Conservation (phyloP, 2,329 filamentous ascomycete genomes). For the Achaetomium macrosporum region DNA sequence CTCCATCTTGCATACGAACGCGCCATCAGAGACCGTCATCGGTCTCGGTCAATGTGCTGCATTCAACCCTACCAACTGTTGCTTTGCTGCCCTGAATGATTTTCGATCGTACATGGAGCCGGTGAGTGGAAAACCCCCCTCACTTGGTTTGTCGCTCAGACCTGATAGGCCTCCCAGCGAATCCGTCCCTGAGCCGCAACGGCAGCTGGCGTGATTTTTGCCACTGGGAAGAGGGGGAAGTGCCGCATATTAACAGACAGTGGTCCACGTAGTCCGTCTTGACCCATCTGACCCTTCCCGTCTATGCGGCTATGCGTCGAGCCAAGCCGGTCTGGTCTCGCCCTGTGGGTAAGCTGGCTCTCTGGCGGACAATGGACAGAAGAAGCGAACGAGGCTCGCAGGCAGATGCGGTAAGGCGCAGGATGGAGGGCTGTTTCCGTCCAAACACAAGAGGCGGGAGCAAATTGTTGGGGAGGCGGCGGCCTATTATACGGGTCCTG, state of each 20-base stretch:
- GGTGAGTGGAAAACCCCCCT: background rate
- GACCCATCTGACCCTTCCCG: background rate
- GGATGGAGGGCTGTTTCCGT: background rate
- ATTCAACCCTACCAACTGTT: background rate
- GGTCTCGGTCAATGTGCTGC: slow-evolving; percentile 1
- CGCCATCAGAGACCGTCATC: slow-evolving; percentile 1
- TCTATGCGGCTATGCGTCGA: slow-evolving; percentile 7
- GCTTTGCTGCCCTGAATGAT: too few species aligned
- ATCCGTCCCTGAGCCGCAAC: slow-evolving; percentile 2
- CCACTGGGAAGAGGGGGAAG: background rate
- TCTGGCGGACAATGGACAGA: background rate
- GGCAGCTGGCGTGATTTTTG: slow-evolving; percentile 11
- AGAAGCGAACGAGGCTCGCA: background rate
- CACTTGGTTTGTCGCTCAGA: background rate
- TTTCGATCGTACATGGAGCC: too few species aligned
- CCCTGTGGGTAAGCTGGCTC: background rate
- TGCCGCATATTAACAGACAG: background rate
- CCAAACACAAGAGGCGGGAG: slow-evolving; percentile 3
- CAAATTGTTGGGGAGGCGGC: background rate
- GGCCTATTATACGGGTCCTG: slow-evolving; percentile 11
- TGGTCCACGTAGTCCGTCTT: slow-evolving; percentile 9
- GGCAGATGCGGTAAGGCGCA: slow-evolving; percentile 8
- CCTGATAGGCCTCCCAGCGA: background rate
- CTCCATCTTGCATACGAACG: slow-evolving; percentile 1
- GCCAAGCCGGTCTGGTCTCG: background rate